Base-by-base conservation (phyloP, 1,284 basidiomycete genomes). In the Heimioporus punctisporus region DNA sequence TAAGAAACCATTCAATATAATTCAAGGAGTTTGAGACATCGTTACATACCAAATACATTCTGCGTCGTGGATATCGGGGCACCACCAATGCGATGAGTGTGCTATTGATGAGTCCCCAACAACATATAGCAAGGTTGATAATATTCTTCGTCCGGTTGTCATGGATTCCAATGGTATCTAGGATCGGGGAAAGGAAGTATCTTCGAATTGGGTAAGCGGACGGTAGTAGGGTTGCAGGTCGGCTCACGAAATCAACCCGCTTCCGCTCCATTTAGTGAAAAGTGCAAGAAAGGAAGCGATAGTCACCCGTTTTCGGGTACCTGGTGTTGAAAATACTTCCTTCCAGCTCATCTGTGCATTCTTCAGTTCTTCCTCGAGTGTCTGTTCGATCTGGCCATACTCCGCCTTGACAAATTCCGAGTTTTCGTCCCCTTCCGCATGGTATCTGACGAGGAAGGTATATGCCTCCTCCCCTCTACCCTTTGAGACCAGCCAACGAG, bases 401-500 rank as follows among this genome's bases (percentile, higher is more conserved):
- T 64, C 61, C 1, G 56, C 52, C 34, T 60, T 43, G 43, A 58
- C 61, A 11, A 66, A 64, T 19, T 59, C 53, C n/a, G 59, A 62
- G 17, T 50, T 39, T 49, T 49, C 31, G 10, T 61, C 44, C 9
- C 51, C 60, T 15, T 64, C 60, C 39, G 52, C 61, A 34, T 62
- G 63, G 25, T 63, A 62, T 17, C 52, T 65, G 1, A 58, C 58
- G 7, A 62, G 52, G 26, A 65, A 44, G 23, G 48, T 21, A 4
- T 51, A 41, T 4, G 62, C 57, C 21, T 83, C 77, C 0, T 76
- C 75, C 4, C 70, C 70, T 24, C 78, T 72, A 12, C 80, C 81
- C 48, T 77, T 78, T 23, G 77, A 76, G 48, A 85, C 71, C 15
- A 86, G 73, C 81, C 81, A 86, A 56, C 85, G 78, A 42, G 84